Conservation (phyloP, 306 rosid genomes). For the Arachis stenosperma region DNA sequence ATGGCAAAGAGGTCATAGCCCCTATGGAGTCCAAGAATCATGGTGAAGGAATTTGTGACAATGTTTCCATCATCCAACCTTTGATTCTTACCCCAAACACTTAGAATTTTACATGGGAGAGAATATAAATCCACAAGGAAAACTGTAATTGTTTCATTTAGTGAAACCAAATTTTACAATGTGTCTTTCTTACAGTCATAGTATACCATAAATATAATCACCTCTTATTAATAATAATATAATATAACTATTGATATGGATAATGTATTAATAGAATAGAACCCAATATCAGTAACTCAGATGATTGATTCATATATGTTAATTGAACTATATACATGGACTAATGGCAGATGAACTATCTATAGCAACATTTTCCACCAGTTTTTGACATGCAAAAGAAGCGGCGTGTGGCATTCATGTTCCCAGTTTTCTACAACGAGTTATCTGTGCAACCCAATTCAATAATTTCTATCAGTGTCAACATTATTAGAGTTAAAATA, state of each 20-base stretch:
- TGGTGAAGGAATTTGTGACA: conserved; percentile 24
- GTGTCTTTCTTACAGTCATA: background rate
- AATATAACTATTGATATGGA: background rate
- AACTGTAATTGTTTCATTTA: conserved; percentile 5
- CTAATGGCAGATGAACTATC: background rate
- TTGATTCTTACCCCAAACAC: conserved; percentile 41
- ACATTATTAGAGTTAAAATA: background rate
- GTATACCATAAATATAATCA: too few species aligned
- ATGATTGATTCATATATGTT: background rate
- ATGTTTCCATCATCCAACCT: conserved; percentile 47
- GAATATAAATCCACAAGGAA: conserved; percentile 7
- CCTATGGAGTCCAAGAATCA: conserved; percentile 31
- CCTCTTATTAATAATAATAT: background rate
- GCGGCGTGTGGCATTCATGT: background rate
- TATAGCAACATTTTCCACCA: background rate
- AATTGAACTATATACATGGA: background rate
- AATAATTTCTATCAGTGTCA: background rate
- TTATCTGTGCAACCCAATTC: background rate
- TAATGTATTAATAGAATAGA: background rate
- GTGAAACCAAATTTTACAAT: conserved; percentile 1
- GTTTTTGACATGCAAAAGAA: background rate
- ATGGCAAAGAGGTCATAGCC: conserved; percentile 34
- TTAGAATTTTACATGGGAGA: background rate
- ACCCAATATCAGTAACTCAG: background rate
- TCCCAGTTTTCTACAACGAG: background rate